Evolutionary conservation across 805 yeast species (phyloP).

Genomic region (Yamadazyma sp.): DNA sequence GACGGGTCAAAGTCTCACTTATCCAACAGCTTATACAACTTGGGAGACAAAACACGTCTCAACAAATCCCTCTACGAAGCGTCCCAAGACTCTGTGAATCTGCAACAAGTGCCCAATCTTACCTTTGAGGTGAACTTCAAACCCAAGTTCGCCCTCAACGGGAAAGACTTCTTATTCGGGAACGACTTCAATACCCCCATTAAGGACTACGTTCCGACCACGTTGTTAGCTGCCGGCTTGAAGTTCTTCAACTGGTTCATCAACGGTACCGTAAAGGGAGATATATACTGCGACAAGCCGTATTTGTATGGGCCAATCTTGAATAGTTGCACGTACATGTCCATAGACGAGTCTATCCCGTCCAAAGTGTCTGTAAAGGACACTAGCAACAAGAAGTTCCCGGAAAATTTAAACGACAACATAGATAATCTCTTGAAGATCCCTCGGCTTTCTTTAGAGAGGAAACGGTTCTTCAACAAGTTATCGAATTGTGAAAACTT

Average conservation of each 20-base stretch:
- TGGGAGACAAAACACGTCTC: slow-evolving; percentile 28
- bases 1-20: slow-evolving; percentile 42
- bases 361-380: slow-evolving; percentile 12
- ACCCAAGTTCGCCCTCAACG: slow-evolving; percentile 46
- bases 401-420: slow-evolving; percentile 28
- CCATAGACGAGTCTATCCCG: slow-evolving; percentile 21
- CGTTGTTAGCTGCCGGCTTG: slow-evolving; percentile 48
- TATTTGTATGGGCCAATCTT: slow-evolving; percentile 62
- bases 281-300: slow-evolving; percentile 59
- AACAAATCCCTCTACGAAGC: slow-evolving; percentile 17
- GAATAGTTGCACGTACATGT: slow-evolving; percentile 53
- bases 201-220: slow-evolving; percentile 55
- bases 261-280: slow-evolving; percentile 66
- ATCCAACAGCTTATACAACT: slow-evolving; percentile 31
- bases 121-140: slow-evolving; percentile 36
- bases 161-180: slow-evolving; percentile 61
- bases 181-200: slow-evolving; percentile 66
- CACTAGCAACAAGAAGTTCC: slow-evolving; percentile 12
- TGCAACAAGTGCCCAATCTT: slow-evolving; percentile 25
- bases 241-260: slow-evolving; percentile 56
- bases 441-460: slow-evolving; percentile 26
- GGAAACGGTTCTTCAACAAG: slow-evolving; percentile 48
- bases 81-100: not conserved
- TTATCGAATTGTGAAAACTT: slow-evolving; percentile 38
- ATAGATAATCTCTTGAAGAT: slow-evolving; percentile 23